These are phyloP conservation scores for Auxenochlorella pyrenoidosa DNA, from an alignment of 139 green algal species.

Conservation along the genomic window DNA sequence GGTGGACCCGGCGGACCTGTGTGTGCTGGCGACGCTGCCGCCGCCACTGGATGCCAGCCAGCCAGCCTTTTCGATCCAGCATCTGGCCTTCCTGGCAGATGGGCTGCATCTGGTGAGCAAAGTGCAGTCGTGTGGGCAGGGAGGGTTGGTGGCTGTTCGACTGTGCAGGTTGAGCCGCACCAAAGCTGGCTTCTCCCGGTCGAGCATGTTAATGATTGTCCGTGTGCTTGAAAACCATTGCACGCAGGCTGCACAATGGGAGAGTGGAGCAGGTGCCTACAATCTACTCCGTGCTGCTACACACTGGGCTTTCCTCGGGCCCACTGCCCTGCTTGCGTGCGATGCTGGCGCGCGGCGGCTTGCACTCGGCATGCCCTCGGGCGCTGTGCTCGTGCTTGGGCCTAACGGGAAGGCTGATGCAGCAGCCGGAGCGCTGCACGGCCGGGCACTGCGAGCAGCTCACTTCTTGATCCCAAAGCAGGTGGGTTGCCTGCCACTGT, in stretches of 20 bases:
- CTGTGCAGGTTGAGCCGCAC: too few relatives aligned
- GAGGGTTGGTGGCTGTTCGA: too few relatives aligned
- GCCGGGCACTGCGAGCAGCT: not conserved
- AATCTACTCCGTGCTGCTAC: too few relatives aligned
- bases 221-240: too few relatives aligned
- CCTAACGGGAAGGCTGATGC: not conserved
- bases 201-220: too few relatives aligned
- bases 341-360: not conserved
- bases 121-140: too few relatives aligned
- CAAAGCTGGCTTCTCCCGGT: too few relatives aligned
- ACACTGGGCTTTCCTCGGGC: not conserved
- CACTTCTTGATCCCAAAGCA: not conserved
- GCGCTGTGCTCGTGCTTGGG: not conserved
- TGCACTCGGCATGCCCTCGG: not conserved
- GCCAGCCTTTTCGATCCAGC: not conserved
- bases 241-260: not conserved
- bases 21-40: not conserved
- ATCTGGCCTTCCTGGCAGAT: not conserved
- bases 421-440: not conserved
- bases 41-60: not conserved
- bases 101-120: not conserved
- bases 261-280: not conserved
- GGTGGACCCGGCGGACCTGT: not conserved
- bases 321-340: not conserved
- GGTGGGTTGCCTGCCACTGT: too few relatives aligned